Percentiles rank a stretch among this genome's conserved stretches.
phyloP scores from a whole-genome alignment of 305 asterid species.

The Plantago coronopus region DNA sequence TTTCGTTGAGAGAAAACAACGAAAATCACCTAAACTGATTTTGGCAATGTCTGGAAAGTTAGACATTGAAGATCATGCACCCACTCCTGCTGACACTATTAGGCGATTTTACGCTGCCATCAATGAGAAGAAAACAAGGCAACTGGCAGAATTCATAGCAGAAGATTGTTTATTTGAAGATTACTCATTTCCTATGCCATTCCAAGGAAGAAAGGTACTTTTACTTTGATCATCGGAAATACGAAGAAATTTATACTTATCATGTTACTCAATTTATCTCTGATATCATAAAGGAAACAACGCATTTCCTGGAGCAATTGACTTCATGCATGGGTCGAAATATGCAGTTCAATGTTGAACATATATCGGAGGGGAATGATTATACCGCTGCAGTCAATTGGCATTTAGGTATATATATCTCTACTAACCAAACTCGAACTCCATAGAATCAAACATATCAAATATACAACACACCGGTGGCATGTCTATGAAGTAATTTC shows the following conservation, averaged over 20 bases:
- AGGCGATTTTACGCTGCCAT: conserved; percentile 48
- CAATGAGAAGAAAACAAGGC: conserved; percentile 45
- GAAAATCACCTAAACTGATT: conserved; percentile 20
- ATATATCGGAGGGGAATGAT: conserved; percentile 48
- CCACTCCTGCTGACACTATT: conserved; percentile 43
- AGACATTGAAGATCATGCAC: conserved; percentile 18
- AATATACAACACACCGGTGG: no score
- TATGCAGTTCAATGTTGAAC: conserved; percentile 51
- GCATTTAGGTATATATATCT: conserved; percentile 53
- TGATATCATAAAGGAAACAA: conserved; percentile 42
- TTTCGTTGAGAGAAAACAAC: conserved; percentile 19
- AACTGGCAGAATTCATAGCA: conserved; percentile 38
- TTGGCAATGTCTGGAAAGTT: conserved; percentile 25
- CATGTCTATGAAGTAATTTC: background rate
- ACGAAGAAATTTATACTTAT: background rate
- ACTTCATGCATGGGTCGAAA: conserved; percentile 58
- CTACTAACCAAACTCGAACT: no score
- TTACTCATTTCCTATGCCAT: conserved; percentile 49
- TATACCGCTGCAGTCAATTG: conserved; percentile 50
- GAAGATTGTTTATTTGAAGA: conserved; percentile 58
- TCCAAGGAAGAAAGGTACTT: conserved; percentile 55
- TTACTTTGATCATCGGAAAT: background rate
- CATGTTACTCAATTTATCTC: conserved; percentile 1
- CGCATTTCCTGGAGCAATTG: conserved; percentile 53
- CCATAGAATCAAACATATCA: no score